These are phyloP conservation scores for Arthrobotrys musiformis DNA, from an alignment of 2,329 filamentous ascomycete species.

Conservation along the genomic window DNA sequence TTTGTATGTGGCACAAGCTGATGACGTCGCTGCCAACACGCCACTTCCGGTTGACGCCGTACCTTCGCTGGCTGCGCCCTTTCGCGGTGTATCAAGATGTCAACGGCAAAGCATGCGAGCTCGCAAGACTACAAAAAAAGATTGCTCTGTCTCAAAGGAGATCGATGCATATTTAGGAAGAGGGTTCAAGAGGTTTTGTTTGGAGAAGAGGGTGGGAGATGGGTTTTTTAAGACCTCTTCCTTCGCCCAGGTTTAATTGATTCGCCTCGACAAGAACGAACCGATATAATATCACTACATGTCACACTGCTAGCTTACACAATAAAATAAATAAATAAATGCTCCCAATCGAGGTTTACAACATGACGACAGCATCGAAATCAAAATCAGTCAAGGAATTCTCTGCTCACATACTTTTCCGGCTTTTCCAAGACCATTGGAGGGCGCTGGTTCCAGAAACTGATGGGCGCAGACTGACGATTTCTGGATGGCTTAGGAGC, in stretches of 20 bases:
- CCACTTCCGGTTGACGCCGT: slow-evolving; percentile 14
- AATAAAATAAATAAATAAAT: too few relatives aligned
- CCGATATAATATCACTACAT: slow-evolving; percentile 9
- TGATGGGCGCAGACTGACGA: slow-evolving; percentile 37
- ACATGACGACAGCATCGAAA: slow-evolving; percentile 47
- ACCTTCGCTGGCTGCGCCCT: not conserved
- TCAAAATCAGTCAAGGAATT: not conserved
- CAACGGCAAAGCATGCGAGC: not conserved
- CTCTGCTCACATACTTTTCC: not conserved
- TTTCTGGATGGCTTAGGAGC: slow-evolving; percentile 15
- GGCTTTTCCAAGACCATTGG: slow-evolving; percentile 5
- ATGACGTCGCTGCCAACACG: slow-evolving; percentile 25
- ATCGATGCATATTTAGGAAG: not conserved
- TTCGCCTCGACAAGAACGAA: not conserved
- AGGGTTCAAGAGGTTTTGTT: not conserved
- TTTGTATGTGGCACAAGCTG: not conserved
- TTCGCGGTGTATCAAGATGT: slow-evolving; percentile 1
- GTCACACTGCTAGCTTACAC: too few relatives aligned
- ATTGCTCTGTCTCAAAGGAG: not conserved
- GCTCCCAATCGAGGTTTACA: not conserved
- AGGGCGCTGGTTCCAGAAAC: slow-evolving; percentile 23
- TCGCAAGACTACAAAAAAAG: not conserved
- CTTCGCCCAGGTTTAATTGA: not conserved
- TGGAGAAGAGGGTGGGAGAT: not conserved
- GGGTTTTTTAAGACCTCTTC: not conserved